Evolutionary conservation across 352 stramenopile genomes (phyloP), one percentile per base, ranked within the genome.

Genomic region (Phytophthora rubi): DNA sequence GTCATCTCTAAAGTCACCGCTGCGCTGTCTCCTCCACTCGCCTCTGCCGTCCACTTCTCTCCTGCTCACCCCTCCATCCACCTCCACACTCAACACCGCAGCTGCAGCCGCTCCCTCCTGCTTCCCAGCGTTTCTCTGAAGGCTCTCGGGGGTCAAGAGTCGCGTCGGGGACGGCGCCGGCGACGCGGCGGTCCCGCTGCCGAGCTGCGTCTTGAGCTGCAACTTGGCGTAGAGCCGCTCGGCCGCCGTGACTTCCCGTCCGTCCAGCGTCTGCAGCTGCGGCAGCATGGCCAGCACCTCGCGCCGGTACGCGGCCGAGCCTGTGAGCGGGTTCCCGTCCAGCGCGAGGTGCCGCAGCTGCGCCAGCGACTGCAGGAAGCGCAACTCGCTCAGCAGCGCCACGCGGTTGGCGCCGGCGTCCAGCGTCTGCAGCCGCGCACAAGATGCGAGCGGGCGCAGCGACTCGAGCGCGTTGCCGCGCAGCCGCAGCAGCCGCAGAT

Each of bases 201-300:
- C 28, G 5, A 80, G 39, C 21, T 68, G 70, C 18, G 65, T 80
- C 62, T 83, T 85, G 26, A 83, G 77, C 70, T 89, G 75, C 54
- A 90, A 55, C 49, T 73, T 76, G 13, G 72, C 70, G 28, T 87
- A 82, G 8, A 92, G 52, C 5, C 72, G 79, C 66, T 93, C 85
- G 3, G 74, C 81, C 2, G 79, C 65, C 33, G 79, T 86, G 21
- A 93, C 51, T 0, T 70, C 65, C 72, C 59, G 68, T 15, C 68
- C 71, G 45, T 94, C 84, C 8, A 94, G 75, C 5, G 64, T 71
- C 52, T 77, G 57, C 16, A 94, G 72, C 16, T 82, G 75, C 21
- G 82, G 84, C 48, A 94, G 72, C 80, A 88, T 80, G 5, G 60
- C 48, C 30, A 92, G 68, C 48, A 88, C 80, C 16, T 92, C 80